Percentiles rank a stretch among this genome's conserved stretches.
phyloP scores from a whole-genome alignment of 169 alveolate species.

The Cryptosporidium muris region DNA sequence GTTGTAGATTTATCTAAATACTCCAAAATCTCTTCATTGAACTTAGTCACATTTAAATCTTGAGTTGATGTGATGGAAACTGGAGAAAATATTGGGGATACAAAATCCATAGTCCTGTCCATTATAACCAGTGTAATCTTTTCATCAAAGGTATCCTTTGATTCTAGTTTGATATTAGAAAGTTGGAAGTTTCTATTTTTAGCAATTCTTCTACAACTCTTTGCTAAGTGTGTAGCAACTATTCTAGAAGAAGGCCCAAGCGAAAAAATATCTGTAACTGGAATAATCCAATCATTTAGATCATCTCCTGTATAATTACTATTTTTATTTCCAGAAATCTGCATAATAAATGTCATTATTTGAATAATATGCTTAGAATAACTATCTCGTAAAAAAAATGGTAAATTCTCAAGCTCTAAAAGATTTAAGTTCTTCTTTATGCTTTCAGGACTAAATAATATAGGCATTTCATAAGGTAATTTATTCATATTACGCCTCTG shows the following conservation, averaged over 20 bases:
- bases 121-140: slow-evolving; percentile 12
- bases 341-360: slow-evolving; percentile 23
- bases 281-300: neutral
- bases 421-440: slow-evolving; percentile 8
- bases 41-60: slow-evolving; percentile 3
- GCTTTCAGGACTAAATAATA: slow-evolving; percentile 23
- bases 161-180: neutral
- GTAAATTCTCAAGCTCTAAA: slow-evolving; percentile 14
- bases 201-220: neutral
- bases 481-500: slow-evolving; percentile 2
- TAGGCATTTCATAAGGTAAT: slow-evolving; percentile 14
- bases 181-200: neutral
- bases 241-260: slow-evolving; percentile 17
- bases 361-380: slow-evolving; percentile 22
- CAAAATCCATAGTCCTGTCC: slow-evolving; percentile 42
- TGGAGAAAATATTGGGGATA: slow-evolving; percentile 50
- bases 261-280: slow-evolving; percentile 5
- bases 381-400: neutral
- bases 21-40: slow-evolving; percentile 25
- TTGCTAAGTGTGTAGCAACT: neutral
- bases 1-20: neutral
- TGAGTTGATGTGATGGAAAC: slow-evolving; percentile 3
- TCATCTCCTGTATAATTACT: neutral
- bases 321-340: neutral
- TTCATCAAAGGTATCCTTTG: neutral